Conservation (phyloP, 176 grass and related monocot species). For the Aegilops umbellulata region DNA sequence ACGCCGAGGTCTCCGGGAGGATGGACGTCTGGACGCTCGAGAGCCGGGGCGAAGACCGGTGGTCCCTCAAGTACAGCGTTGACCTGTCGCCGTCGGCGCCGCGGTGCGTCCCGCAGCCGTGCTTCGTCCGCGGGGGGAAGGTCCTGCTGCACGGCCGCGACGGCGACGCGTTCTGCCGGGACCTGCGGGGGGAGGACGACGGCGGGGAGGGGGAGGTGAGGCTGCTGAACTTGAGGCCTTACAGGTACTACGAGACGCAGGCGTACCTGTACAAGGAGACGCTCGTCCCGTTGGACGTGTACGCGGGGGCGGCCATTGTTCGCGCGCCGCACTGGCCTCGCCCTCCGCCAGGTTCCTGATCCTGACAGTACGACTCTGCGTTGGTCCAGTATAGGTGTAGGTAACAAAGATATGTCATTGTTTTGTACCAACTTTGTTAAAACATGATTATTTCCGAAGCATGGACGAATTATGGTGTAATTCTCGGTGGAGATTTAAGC, state of each 20-base stretch:
- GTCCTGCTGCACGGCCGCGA: conserved; percentile 21
- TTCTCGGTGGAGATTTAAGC: background rate
- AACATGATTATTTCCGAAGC: background rate
- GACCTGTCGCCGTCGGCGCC: background rate
- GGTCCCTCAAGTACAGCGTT: conserved; percentile 31
- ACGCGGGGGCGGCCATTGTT: conserved; percentile 25
- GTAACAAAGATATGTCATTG: too few species aligned
- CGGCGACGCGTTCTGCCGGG: conserved; percentile 8
- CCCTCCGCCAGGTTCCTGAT: background rate
- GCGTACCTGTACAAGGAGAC: conserved; percentile 29
- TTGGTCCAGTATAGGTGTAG: background rate
- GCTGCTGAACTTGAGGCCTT: conserved; percentile 5
- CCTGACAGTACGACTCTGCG: too few species aligned
- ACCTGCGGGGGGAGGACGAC: background rate
- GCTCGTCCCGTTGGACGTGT: conserved; percentile 25
- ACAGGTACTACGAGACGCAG: conserved; percentile 22
- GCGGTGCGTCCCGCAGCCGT: conserved; percentile 25
- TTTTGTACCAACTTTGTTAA: background rate
- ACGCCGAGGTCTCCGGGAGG: background rate
- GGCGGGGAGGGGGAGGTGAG: conserved; percentile 11
- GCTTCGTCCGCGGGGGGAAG: conserved; percentile 33
- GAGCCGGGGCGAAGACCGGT: background rate
- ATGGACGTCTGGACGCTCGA: conserved; percentile 41
- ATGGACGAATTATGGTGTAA: background rate
- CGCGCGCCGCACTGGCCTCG: background rate